A percentile compares a stretch with the other conserved stretches of the same genome.
These are phyloP conservation scores for Mallotus japonicus DNA, from an alignment of 441 rosid species.

Conservation along the genomic window DNA sequence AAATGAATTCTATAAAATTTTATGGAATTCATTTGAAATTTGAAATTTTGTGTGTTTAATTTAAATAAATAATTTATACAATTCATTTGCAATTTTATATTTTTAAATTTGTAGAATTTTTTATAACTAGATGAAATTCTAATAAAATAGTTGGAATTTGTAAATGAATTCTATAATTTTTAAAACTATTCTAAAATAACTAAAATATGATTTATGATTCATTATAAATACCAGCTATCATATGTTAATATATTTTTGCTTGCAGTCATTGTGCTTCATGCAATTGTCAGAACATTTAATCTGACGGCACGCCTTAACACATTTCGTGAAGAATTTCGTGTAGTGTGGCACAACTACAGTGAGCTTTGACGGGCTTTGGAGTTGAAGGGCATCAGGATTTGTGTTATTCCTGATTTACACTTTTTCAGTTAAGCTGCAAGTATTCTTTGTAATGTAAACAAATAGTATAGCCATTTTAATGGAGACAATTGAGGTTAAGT, in stretches of 20 bases:
- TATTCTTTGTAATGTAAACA: constrained; percentile 23
- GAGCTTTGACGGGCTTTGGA: constrained; percentile 40
- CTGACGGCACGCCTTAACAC: constrained; percentile 93
- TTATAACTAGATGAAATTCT: no score
- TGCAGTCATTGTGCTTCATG: constrained; percentile 76
- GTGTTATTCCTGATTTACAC: constrained; percentile 9
- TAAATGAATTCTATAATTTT: no score
- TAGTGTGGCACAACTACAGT: constrained; percentile 95
- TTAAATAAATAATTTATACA: no score
- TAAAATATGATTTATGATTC: neutral
- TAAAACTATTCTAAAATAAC: no score
- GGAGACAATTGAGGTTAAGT: neutral
- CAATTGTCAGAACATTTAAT: constrained; percentile 86
- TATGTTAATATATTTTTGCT: neutral
- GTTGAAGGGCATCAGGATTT: constrained; percentile 6
- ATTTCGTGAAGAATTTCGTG: constrained; percentile 92
- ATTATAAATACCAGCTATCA: neutral
- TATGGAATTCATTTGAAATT: no score
- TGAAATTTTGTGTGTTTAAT: no score
- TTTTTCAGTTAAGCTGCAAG: constrained; percentile 16
- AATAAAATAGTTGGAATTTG: no score
- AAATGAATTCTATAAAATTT: no score
- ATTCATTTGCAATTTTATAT: no score
- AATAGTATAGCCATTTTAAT: constrained; percentile 1
- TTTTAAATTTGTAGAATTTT: no score